These are phyloP conservation scores for Strobilomyces echinocephalus DNA, from an alignment of 768 basidiomycete genomes.

Conservation along the genomic window DNA sequence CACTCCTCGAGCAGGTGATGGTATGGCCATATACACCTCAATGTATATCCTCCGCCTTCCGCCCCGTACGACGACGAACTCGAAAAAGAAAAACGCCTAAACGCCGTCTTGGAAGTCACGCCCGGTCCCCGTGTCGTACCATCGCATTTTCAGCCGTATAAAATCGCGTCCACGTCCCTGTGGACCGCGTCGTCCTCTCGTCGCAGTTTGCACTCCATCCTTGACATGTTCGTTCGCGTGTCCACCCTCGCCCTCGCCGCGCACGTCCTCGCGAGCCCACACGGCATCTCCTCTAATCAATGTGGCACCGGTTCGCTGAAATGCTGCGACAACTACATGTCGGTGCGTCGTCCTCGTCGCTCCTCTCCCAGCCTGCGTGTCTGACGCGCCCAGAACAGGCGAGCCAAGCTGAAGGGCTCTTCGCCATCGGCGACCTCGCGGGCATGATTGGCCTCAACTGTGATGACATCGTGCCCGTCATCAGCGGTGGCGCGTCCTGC, in stretches of 20 bases:
- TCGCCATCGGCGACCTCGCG: background rate
- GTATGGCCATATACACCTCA: conserved; percentile 12
- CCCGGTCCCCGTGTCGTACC: conserved; percentile 4
- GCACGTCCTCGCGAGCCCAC: conserved; percentile 1
- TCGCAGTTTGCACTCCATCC: background rate
- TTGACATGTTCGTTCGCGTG: conserved; percentile 12
- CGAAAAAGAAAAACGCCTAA: conserved; percentile 12
- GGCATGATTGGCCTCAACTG: background rate
- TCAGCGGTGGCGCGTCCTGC: background rate
- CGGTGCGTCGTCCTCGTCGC: background rate
- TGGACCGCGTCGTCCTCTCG: background rate
- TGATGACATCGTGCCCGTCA: background rate
- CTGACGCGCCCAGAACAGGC: background rate
- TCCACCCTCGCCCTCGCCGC: conserved; percentile 12
- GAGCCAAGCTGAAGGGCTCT: background rate
- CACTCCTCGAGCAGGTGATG: background rate
- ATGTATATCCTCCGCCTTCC: background rate
- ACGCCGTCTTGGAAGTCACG: conserved; percentile 10
- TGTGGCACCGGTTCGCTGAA: conserved; percentile 6
- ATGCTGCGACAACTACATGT: conserved; percentile 2
- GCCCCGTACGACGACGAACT: conserved; percentile 2
- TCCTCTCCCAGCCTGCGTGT: too few species aligned
- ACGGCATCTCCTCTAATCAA: background rate
- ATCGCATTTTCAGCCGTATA: conserved; percentile 9
- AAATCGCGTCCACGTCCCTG: background rate